Evolutionary conservation across 805 yeast species (phyloP).

Genomic region (Metschnikowia cubensis): DNA sequence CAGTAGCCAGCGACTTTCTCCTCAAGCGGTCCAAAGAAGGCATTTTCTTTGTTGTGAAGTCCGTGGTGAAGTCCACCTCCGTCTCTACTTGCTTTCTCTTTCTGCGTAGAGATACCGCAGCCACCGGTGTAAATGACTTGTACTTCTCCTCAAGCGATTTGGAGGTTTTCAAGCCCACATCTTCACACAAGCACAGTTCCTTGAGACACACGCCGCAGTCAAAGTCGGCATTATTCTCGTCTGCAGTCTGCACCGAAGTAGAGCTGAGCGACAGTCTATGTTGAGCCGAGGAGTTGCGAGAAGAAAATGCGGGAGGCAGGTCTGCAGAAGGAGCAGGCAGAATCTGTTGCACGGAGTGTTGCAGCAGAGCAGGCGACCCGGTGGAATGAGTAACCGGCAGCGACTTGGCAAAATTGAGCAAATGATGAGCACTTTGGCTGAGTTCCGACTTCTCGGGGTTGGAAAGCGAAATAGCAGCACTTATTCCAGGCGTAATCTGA

Average conservation of each 20-base stretch:
- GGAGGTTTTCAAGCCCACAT: conserved; percentile 38
- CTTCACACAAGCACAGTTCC: conserved; percentile 66
- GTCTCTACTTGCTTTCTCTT: conserved; percentile 13
- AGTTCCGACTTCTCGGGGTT: conserved; percentile 13
- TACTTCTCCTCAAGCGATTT: conserved; percentile 31
- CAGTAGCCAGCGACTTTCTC: conserved; percentile 7
- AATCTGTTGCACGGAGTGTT: conserved; percentile 42
- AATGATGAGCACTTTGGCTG: conserved; percentile 19
- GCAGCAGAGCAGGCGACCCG: conserved; percentile 25
- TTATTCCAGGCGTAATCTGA: neutral
- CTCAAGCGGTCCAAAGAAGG: conserved; percentile 36
- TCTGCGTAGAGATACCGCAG: conserved; percentile 58
- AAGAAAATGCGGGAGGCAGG: conserved; percentile 26
- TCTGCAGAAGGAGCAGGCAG: conserved; percentile 53
- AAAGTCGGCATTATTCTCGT: conserved; percentile 21
- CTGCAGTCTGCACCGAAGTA: neutral
- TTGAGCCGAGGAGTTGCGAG: neutral
- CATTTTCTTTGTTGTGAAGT: conserved; percentile 31
- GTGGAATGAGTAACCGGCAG: conserved; percentile 16
- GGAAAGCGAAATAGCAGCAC: neutral
- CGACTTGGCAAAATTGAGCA: conserved; percentile 18
- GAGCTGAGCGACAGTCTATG: neutral
- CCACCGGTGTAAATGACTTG: conserved; percentile 51
- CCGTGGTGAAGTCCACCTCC: conserved; percentile 58
- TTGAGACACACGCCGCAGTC: conserved; percentile 66